phyloP scores from a whole-genome alignment of 2,329 filamentous ascomycete species.

The Pyricularia grisea region DNA sequence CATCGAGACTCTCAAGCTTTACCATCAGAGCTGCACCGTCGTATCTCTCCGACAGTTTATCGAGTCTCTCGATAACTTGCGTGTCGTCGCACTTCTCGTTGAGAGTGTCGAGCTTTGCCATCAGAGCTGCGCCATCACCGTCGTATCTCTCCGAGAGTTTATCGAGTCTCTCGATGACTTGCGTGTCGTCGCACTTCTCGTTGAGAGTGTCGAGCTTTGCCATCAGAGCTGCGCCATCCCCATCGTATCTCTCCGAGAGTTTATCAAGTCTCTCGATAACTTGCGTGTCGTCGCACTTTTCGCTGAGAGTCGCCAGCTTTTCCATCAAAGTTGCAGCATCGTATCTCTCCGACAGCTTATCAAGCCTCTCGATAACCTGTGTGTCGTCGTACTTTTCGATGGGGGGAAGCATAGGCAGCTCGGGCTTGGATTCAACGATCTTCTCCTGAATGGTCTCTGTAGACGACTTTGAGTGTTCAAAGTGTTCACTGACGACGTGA shows the following conservation, averaged over 20 bases:
- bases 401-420: slow-evolving; percentile 46
- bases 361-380: slow-evolving; percentile 48
- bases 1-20: slow-evolving; percentile 31
- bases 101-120: slow-evolving; percentile 40
- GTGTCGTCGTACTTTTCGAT: slow-evolving; percentile 58
- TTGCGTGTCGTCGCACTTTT: slow-evolving; percentile 56
- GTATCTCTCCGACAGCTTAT: slow-evolving; percentile 34
- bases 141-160: slow-evolving; percentile 34
- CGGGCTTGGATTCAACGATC: slow-evolving; percentile 52
- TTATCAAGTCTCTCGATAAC: slow-evolving; percentile 48
- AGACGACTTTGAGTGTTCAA: slow-evolving; percentile 71
- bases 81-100: slow-evolving; percentile 25
- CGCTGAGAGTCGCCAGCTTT: slow-evolving; percentile 55
- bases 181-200: slow-evolving; percentile 31
- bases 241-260: slow-evolving; percentile 27
- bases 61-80: slow-evolving; percentile 45
- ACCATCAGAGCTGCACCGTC: slow-evolving; percentile 27
- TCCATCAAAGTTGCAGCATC: slow-evolving; percentile 28
- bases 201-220: slow-evolving; percentile 8
- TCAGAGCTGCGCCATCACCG: slow-evolving; percentile 22
- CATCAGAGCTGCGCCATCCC: slow-evolving; percentile 32
- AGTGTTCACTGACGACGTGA: slow-evolving; percentile 73
- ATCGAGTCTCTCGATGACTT: slow-evolving; percentile 46
- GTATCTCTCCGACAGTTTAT: slow-evolving; percentile 19
- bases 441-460: slow-evolving; percentile 45